Conservation (phyloP, 2,329 filamentous ascomycete genomes). For the Teratosphaeria gauchensis region DNA sequence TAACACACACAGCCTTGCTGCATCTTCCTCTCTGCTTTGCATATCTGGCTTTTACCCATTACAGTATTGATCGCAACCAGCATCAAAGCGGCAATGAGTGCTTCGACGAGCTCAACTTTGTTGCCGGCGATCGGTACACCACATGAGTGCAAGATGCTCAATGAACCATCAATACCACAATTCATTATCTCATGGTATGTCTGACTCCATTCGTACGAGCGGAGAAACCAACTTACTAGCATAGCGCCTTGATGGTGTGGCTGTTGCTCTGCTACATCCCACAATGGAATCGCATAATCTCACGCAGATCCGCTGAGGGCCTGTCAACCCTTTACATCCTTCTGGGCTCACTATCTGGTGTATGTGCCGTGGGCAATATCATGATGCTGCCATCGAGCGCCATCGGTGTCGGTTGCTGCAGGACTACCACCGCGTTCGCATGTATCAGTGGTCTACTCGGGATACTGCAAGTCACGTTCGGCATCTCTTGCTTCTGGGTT, state of each 20-base stretch:
- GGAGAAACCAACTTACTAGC: slow-evolving; percentile 4
- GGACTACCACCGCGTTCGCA: slow-evolving; percentile 65
- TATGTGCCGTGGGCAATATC: slow-evolving; percentile 80
- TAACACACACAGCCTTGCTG: not conserved
- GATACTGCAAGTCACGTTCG: slow-evolving; percentile 78
- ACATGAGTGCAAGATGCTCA: slow-evolving; percentile 8
- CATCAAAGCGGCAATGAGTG: not conserved
- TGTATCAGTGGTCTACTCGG: slow-evolving; percentile 75
- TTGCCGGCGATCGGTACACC: not conserved
- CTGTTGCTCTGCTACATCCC: slow-evolving; percentile 86
- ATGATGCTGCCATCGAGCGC: slow-evolving; percentile 69
- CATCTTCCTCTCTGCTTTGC: not conserved
- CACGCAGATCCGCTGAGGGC: slow-evolving; percentile 74
- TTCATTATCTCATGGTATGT: slow-evolving; percentile 10
- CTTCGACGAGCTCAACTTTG: not conserved
- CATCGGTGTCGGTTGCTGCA: slow-evolving; percentile 73
- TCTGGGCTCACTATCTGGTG: slow-evolving; percentile 77
- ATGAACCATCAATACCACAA: slow-evolving; percentile 9
- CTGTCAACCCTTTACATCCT: slow-evolving; percentile 89
- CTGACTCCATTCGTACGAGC: not conserved
- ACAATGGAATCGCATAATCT: slow-evolving; percentile 82
- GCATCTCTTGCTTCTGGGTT: slow-evolving; percentile 74
- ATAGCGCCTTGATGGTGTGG: slow-evolving; percentile 65
- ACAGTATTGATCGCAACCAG: not conserved
- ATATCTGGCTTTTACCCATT: not conserved